phyloP scores from a whole-genome alignment of 345 rosid genomes.

The Reutealis trisperma region DNA sequence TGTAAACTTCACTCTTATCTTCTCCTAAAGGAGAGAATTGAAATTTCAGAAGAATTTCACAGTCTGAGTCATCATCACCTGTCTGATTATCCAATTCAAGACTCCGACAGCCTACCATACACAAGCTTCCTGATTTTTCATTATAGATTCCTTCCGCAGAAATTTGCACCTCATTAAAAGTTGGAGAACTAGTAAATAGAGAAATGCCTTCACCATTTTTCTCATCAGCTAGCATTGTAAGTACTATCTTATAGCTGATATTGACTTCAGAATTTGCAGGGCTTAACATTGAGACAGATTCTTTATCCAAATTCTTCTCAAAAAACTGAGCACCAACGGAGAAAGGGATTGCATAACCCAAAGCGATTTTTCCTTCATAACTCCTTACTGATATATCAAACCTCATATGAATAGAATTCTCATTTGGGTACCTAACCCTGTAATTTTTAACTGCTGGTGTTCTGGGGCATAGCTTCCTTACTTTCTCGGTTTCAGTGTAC shows the following conservation, averaged over 20 bases:
- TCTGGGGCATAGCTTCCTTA: background rate
- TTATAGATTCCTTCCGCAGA: constrained; percentile 12
- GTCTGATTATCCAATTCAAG: background rate
- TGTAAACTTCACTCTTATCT: background rate
- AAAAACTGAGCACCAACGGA: background rate
- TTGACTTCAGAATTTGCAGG: constrained; percentile 10
- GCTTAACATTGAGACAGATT: background rate
- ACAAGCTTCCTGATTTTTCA: constrained; percentile 2
- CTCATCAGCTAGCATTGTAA: background rate
- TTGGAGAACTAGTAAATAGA: background rate
- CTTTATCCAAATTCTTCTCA: background rate
- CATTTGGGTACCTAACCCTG: background rate
- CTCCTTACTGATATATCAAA: background rate
- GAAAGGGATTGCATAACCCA: constrained; percentile 3
- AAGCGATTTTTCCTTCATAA: background rate
- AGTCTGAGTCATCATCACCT: background rate
- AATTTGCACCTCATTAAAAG: background rate
- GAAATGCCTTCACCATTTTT: background rate
- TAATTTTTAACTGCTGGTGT: background rate
- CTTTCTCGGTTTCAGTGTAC: background rate
- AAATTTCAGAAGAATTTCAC: constrained; percentile 14
- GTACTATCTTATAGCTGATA: background rate
- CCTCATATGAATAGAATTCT: background rate
- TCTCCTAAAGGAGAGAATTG: constrained; percentile 8
- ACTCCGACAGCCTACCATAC: constrained; percentile 9